Percentiles rank a stretch among this genome's conserved stretches.
phyloP scores from a whole-genome alignment of 2,329 filamentous ascomycete species.

The Colletotrichum sojae region DNA sequence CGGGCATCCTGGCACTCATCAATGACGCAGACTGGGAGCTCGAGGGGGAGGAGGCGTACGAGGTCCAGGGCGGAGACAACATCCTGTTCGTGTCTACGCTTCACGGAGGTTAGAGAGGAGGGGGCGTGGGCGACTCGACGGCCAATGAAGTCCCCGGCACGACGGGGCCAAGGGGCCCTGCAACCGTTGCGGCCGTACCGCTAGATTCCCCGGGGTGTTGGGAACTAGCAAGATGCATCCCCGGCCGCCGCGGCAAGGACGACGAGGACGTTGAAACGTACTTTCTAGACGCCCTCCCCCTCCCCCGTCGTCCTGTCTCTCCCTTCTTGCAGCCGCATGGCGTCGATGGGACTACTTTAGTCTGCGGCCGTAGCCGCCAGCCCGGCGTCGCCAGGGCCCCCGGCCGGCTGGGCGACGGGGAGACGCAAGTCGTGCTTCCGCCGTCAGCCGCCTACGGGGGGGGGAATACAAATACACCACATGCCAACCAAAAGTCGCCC shows the following conservation, averaged over 20 bases:
- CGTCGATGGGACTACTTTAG: slow-evolving; percentile 26
- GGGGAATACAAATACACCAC: slow-evolving; percentile 34
- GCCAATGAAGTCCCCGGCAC: slow-evolving; percentile 21
- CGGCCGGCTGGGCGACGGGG: slow-evolving; percentile 26
- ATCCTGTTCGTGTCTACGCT: slow-evolving; percentile 97
- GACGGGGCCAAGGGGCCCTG: slow-evolving; percentile 21
- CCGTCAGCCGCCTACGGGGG: slow-evolving; percentile 13
- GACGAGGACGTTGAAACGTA: slow-evolving; percentile 34
- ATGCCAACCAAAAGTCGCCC: slow-evolving; percentile 2
- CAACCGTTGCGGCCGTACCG: slow-evolving; percentile 34
- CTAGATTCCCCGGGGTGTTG: slow-evolving; percentile 21
- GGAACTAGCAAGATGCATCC: slow-evolving; percentile 32
- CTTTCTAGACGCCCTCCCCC: slow-evolving; percentile 27
- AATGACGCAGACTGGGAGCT: slow-evolving; percentile 99
- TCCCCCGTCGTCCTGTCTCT: not conserved
- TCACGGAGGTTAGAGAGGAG: slow-evolving; percentile 80
- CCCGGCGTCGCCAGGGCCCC: slow-evolving; percentile 8
- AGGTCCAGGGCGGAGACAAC: slow-evolving; percentile 85
- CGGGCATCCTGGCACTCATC: slow-evolving; percentile 95
- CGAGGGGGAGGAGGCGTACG: slow-evolving; percentile 93
- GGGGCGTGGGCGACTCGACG: slow-evolving; percentile 28
- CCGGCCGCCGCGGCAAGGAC: slow-evolving; percentile 16
- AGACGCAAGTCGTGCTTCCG: slow-evolving; percentile 35
- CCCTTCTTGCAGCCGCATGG: slow-evolving; percentile 31
- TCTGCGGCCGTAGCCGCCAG: slow-evolving; percentile 35